These are phyloP conservation scores for Ganoderma sinense DNA, from an alignment of 1,284 basidiomycete species.

Conservation along the genomic window DNA sequence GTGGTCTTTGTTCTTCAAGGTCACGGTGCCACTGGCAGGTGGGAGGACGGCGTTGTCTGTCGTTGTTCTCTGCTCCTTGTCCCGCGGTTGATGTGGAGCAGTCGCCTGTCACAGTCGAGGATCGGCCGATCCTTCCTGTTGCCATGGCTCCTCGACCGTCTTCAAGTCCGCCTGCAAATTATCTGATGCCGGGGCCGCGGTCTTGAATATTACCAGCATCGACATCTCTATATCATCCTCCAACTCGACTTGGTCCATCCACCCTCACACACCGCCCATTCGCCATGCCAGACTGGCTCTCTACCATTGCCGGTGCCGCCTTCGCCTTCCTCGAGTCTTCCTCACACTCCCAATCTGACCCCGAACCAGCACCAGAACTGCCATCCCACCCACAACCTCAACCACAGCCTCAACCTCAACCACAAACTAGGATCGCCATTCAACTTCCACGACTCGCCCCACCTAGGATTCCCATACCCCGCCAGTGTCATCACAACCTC, in stretches of 20 bases:
- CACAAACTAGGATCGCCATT: background rate
- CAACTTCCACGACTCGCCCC: background rate
- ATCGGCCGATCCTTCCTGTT: background rate
- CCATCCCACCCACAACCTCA: background rate
- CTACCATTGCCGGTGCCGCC: background rate
- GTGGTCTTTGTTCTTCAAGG: background rate
- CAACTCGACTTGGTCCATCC: background rate
- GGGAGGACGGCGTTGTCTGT: background rate
- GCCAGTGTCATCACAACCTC: slow-evolving; percentile 34
- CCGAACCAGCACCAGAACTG: background rate
- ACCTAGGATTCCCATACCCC: background rate
- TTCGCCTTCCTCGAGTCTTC: background rate
- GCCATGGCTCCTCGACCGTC: background rate
- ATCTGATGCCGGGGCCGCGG: background rate
- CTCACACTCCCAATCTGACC: background rate
- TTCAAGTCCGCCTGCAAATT: background rate
- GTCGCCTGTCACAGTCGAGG: no score
- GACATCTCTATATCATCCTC: slow-evolving; percentile 3
- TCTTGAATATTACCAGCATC: background rate
- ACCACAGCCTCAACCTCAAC: background rate
- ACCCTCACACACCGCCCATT: background rate
- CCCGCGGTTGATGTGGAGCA: background rate
- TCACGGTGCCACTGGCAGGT: no score
- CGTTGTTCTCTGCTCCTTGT: slow-evolving; percentile 7
- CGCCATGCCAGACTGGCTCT: slow-evolving; percentile 2